Conservation (phyloP, 306 rosid genomes). For the Castanospermum australe region DNA sequence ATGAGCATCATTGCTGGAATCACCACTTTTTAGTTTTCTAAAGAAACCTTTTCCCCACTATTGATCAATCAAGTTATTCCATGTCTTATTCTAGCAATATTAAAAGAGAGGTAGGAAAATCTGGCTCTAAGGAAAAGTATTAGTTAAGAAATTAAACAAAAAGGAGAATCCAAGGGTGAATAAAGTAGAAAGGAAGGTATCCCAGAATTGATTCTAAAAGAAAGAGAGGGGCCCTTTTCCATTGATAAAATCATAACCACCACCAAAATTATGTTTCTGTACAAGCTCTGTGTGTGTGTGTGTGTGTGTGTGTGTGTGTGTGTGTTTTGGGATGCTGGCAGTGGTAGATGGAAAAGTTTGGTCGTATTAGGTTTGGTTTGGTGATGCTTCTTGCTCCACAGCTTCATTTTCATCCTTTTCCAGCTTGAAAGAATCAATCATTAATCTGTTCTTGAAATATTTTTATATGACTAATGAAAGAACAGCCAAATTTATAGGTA, state of each 20-base stretch:
- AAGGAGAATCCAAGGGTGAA: constrained; percentile 22
- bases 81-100: not conserved
- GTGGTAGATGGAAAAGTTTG: not conserved
- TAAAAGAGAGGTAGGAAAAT: not conserved
- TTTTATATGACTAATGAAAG: not conserved
- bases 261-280: not conserved
- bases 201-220: not conserved
- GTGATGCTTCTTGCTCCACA: not conserved
- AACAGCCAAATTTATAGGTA: not conserved
- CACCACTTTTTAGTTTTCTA: constrained; percentile 1
- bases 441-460: not conserved
- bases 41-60: constrained; percentile 17
- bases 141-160: not conserved
- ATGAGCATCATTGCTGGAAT: constrained; percentile 41
- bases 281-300: no score
- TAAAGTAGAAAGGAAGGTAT: not conserved
- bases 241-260: constrained; percentile 16
- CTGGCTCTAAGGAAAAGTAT: not conserved
- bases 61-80: not conserved
- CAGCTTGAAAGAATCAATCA: not conserved
- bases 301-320: no score
- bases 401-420: not conserved
- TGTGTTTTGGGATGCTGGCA: not conserved
- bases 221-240: not conserved
- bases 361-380: constrained; percentile 22